phyloP scores from a whole-genome alignment of 352 stramenopile species.

The Phytopythium vexans region DNA sequence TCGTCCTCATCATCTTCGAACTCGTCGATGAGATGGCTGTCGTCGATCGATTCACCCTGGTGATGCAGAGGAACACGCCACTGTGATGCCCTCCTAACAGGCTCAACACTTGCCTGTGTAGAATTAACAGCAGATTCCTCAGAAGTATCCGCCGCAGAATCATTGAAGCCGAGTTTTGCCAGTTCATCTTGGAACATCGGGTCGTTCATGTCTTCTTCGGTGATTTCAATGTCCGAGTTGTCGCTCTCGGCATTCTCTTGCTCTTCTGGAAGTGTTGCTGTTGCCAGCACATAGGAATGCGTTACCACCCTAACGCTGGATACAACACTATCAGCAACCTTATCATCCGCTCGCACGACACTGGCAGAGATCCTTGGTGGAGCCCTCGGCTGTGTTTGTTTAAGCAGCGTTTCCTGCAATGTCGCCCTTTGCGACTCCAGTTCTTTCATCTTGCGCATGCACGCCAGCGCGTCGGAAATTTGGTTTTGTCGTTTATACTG shows the following conservation, averaged over 20 bases:
- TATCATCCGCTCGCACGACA: no score
- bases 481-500: conserved; percentile 49
- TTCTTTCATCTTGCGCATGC: conserved; percentile 59
- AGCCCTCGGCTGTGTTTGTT: no score
- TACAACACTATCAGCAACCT: background rate
- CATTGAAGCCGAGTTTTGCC: conserved; percentile 28
- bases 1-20: conserved; percentile 31
- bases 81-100: no score
- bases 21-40: no score
- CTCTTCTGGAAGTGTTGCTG: conserved; percentile 5
- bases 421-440: conserved; percentile 34
- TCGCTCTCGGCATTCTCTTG: conserved; percentile 11
- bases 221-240: conserved; percentile 44
- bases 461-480: conserved; percentile 52
- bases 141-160: background rate
- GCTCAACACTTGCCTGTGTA: no score
- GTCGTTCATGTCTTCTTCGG: conserved; percentile 56
- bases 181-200: conserved; percentile 46
- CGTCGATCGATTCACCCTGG: no score
- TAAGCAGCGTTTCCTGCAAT: background rate
- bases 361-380: no score
- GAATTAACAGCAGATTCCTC: background rate
- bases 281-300: conserved; percentile 8
- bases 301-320: conserved; percentile 5
- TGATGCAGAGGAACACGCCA: no score